Evolutionary conservation across 2,329 filamentous ascomycete genomes (phyloP).

Genomic region (Scortechinia acanthostroma): DNA sequence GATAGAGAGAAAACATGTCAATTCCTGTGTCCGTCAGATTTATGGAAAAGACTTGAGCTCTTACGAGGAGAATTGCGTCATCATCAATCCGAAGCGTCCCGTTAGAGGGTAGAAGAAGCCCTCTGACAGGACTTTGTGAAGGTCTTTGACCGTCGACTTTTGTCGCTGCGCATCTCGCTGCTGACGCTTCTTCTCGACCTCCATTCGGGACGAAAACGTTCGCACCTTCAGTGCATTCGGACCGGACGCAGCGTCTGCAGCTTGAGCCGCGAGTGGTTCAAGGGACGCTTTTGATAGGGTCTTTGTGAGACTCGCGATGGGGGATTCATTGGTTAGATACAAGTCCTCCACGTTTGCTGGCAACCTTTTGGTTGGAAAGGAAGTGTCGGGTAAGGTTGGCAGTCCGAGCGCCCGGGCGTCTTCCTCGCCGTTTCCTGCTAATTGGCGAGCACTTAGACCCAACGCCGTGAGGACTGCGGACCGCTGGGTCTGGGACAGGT

Average conservation of each 20-base stretch:
- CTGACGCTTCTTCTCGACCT: conserved; percentile 35
- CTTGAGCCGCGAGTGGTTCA: conserved; percentile 71
- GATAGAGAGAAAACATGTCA: background rate
- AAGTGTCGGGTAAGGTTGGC: conserved; percentile 5
- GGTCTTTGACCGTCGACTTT: background rate
- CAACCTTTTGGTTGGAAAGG: conserved; percentile 77
- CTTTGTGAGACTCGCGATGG: conserved; percentile 62
- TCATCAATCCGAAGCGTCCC: conserved; percentile 63
- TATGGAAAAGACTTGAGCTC: background rate
- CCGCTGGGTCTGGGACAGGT: conserved; percentile 81
- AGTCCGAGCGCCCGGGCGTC: conserved; percentile 22
- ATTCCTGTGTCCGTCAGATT: too few species aligned
- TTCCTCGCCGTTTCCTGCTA: conserved; percentile 68
- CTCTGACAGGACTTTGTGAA: background rate
- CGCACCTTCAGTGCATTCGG: conserved; percentile 82
- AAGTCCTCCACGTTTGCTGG: conserved; percentile 67
- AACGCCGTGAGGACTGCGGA: conserved; percentile 75
- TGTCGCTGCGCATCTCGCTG: conserved; percentile 27
- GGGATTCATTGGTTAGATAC: conserved; percentile 41
- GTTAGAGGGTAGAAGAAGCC: conserved; percentile 80
- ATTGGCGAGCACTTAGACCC: conserved; percentile 74
- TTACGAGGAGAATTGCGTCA: conserved; percentile 25
- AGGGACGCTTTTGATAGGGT: conserved; percentile 68
- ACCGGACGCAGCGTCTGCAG: conserved; percentile 73
- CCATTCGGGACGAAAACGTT: conserved; percentile 75